A percentile compares a stretch with the other conserved stretches of the same genome.
These are phyloP conservation scores for Massariosphaeria phaeospora DNA, from an alignment of 495 filamentous ascomycete species.

Conservation along the genomic window DNA sequence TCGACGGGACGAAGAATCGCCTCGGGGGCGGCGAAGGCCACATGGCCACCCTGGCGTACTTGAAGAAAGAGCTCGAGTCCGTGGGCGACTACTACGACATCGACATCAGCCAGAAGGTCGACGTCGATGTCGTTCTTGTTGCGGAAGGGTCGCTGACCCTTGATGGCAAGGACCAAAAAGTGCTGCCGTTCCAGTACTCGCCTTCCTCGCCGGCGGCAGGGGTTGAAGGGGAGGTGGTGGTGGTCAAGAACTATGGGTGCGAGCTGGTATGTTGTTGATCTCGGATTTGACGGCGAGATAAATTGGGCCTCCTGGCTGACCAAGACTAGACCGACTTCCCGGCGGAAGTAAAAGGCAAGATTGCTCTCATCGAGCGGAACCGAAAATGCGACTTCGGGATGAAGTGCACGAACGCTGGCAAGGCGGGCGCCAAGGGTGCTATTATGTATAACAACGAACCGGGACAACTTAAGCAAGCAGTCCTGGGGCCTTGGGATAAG, in stretches of 20 bases:
- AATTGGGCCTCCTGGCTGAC: neutral
- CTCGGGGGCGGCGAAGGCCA: conserved; percentile 59
- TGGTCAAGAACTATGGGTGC: conserved; percentile 56
- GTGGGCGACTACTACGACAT: conserved; percentile 56
- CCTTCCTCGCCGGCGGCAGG: conserved; percentile 48
- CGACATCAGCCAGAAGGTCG: conserved; percentile 55
- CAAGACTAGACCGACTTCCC: conserved; percentile 50
- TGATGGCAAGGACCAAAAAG: conserved; percentile 31
- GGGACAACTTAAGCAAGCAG: no score
- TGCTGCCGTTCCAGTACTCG: conserved; percentile 45
- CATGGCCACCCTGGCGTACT: conserved; percentile 58
- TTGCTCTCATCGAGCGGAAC: conserved; percentile 62
- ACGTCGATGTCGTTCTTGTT: conserved; percentile 42
- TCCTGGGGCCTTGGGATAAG: no score
- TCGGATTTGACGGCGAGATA: neutral
- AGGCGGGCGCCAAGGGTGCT: conserved; percentile 53
- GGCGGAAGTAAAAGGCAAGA: conserved; percentile 47
- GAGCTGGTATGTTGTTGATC: conserved; percentile 28
- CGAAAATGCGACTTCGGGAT: conserved; percentile 56
- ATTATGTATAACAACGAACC: conserved; percentile 64
- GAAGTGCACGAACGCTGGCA: conserved; percentile 57
- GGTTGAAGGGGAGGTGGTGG: conserved; percentile 44
- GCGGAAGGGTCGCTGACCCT: conserved; percentile 36
- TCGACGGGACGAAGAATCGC: no score
- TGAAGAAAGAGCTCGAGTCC: conserved; percentile 50